Base-by-base conservation (phyloP, 2,329 filamentous ascomycete genomes). In the Penicillium sclerotigenum region DNA sequence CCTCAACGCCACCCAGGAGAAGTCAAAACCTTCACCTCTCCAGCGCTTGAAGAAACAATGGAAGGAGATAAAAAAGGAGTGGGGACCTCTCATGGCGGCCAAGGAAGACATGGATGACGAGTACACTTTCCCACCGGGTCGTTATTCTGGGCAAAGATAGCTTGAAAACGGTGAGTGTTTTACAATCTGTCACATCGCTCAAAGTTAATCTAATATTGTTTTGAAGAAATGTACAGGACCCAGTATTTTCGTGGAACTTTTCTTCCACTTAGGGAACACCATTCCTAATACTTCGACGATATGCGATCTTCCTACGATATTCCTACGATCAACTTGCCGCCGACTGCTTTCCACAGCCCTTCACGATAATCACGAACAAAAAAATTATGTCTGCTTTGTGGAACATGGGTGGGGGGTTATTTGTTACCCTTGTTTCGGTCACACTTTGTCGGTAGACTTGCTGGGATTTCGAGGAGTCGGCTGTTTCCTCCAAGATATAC, bases 61-160 rank as follows among this genome's bases (percentile, higher is more conserved):
- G 38, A 34, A 45, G 9, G 28, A 31, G 1, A 34, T 59, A 6
- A 53, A 58, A 36, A 56, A 60, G 34, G 55, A 58, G 24, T 63
- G 60, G 60, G 59, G 57, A 8, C 60, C 60, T 14, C 52, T 61
- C 16, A 60, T 65, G 59, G 55, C 57, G 10, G 64, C 64, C 14
- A 65, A 61, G 38, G 55, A 59, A 18, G 36, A 50, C 22, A 41
- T 59, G n/a, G 40, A 65, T n/a, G 62, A 63, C 24, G 59, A 64
- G 16, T 65, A 66, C 45, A 65, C 61, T 28, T 65, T 66, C 50
- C 57, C 61, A 40, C 46, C 54, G 11, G 57, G 60, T 16, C 56
- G 59, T 31, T 62, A 58, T 52, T 59, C 56, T 3, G 62, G 63
- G 1, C 62, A 65, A 38, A 59, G 47, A 37, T 36, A 51, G n/a